Base-by-base conservation (phyloP, 2,329 filamentous ascomycete species). In the Talaromyces islandicus region DNA sequence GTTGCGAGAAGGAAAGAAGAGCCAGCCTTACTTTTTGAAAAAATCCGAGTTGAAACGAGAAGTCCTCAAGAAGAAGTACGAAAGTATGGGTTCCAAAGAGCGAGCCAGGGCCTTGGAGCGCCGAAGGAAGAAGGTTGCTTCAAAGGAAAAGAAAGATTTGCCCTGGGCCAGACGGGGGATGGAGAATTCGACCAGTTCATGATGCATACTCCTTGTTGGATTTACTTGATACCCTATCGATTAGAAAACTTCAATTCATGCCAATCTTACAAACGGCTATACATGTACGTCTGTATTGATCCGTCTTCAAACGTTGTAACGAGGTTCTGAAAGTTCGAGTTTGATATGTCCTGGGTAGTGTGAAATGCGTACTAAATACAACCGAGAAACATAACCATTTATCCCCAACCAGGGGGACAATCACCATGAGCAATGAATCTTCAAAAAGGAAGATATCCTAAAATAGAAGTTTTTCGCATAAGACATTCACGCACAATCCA, bases 1-100 rank as follows among this genome's bases (percentile, higher is more conserved):
- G 62, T 87, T 97, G 56, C 86, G 86, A 68, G 85, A 95, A 78
- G 94, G 94, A 63, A 97, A 97, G 85, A 80, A 79, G 70, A 72
- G 70, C 56, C 86, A 84, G 72, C 93, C 94, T 0, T 99, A 92
- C 78, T 97, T 91, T 76, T 79, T 97, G 68, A 99, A 99, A 85
- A 88, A 88, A 79, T 86, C 87, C 70, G 93, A 97, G 77, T 85
- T 94, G 80, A 96, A 94, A 87, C 91, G 93, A 81, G 81, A 88
- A 75, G 81, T 92, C 59, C 79, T 97, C 63, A 80, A 90, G 70
- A 88, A 94, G 68, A 86, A 88, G 72, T 97, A 90, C 75, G 84
- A 88, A 67, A 84, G 85, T 62, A 89, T 97, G 88, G 94, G 90
- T 76, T 88, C 89, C 71, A 88, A 87, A 73, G 88, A 97, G 76